Percentiles rank a stretch among this genome's conserved stretches.
phyloP scores from a whole-genome alignment of 208 protist genomes.

The Trypanosoma avium region DNA sequence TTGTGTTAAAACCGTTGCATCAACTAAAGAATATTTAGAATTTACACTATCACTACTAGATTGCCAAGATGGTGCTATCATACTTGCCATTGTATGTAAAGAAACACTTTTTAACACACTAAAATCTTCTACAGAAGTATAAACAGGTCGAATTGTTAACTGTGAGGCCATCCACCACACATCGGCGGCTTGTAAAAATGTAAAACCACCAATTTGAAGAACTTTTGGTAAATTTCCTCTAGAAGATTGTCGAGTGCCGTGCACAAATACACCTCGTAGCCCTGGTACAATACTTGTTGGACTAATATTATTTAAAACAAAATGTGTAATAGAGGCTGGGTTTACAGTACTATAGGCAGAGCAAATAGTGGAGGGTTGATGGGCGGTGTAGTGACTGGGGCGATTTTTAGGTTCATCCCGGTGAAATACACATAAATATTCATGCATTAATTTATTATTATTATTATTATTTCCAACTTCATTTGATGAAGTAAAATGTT shows the following conservation, averaged over 20 bases:
- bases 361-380: conserved; percentile 54
- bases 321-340: conserved; percentile 45
- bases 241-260: conserved; percentile 38
- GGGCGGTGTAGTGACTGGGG: conserved; percentile 50
- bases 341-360: conserved; percentile 51
- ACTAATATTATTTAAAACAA: conserved; percentile 56
- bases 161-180: conserved; percentile 82
- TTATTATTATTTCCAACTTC: background rate
- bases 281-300: conserved; percentile 52
- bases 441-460: conserved; percentile 19
- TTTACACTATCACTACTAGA: background rate
- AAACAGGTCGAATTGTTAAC: conserved; percentile 58
- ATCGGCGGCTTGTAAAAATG: conserved; percentile 50
- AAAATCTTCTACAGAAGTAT: conserved; percentile 21
- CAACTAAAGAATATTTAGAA: conserved; percentile 21
- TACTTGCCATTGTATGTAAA: background rate
- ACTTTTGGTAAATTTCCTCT: conserved; percentile 9
- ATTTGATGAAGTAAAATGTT: background rate
- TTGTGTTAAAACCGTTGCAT: conserved; percentile 24
- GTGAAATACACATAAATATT: conserved; percentile 83
- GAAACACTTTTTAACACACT: conserved; percentile 2
- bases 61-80: background rate
- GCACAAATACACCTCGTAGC: conserved; percentile 58
- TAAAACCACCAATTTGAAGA: conserved; percentile 34
- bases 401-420: conserved; percentile 63